Evolutionary conservation across 1,139 yeast genomes (phyloP), one percentile per base, ranked within the genome.

Genomic region (Blastobotrys capitulatus): DNA sequence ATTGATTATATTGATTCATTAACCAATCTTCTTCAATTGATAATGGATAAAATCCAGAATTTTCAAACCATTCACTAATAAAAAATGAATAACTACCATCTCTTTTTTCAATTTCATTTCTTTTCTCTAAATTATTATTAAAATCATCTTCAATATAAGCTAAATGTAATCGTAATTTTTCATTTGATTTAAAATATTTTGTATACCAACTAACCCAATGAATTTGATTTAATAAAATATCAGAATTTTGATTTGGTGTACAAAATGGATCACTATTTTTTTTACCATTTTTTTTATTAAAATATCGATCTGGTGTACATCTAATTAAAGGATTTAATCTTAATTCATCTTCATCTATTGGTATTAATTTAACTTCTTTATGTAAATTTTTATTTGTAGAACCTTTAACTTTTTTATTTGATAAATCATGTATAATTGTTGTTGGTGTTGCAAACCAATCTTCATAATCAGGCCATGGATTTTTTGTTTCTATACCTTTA

Each of bases 201-300:
- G 90, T 75, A 67, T 72, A 88, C 96, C 96, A 88, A 10, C 92
- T 81, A 47, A 86, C 67, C 62, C 89, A 88, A 61, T 86, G 85
- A 0, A 86, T 77, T 51, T 75, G 68, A 38, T 77, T 95, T 54
- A 77, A 65, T 54, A 77, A 75, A 67, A 83, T 72, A 38, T 69
- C 72, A 13, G 73, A 62, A 54, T 79, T 75, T 56, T 86, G 92
- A 32, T 70, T 73, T 18, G 96, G 96, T 26, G 86, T 78, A 66
- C 96, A 88, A 65, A 87, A 86, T 16, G 96, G 96, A 54, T 78
- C 78, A 59, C 79, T 79, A 35, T 80, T 82, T 9, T 92, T 92
- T 64, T 81, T 85, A 19, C 49, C 60, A 26, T 57, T 57, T 16
- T 55, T 44, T 42, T 48, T 50, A 58, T 76, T 77, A 60, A 73